Conservation (phyloP, 345 rosid species). For the Gossypium stocksii region DNA sequence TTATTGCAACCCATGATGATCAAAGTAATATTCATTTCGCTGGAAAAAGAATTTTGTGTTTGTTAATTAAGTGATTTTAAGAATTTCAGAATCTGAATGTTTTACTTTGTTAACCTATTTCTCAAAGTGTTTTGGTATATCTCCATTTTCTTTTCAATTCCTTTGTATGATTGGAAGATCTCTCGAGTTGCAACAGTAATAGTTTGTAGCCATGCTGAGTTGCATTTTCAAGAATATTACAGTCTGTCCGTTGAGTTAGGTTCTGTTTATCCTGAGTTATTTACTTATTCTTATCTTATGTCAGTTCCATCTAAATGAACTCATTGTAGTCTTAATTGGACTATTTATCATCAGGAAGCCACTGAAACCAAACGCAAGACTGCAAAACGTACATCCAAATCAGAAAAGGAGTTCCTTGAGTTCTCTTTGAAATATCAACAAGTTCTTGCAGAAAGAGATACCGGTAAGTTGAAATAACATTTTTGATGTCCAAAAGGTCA, state of each 20-base stretch:
- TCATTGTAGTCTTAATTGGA: slow-evolving; percentile 8
- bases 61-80: neutral
- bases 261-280: slow-evolving; percentile 7
- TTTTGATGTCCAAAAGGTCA: slow-evolving; percentile 5
- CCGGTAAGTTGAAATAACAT: slow-evolving; percentile 42
- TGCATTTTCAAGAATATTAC: neutral
- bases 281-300: neutral
- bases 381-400: slow-evolving; percentile 53
- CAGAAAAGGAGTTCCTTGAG: slow-evolving; percentile 84
- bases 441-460: slow-evolving; percentile 81
- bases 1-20: neutral
- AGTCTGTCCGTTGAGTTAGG: neutral
- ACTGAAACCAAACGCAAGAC: slow-evolving; percentile 71
- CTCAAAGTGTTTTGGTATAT: neutral
- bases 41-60: neutral
- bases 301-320: neutral
- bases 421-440: slow-evolving; percentile 88
- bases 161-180: neutral
- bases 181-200: neutral
- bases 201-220: neutral
- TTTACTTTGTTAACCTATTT: neutral
- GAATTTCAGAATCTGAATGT: neutral
- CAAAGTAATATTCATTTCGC: neutral
- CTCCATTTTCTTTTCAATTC: neutral
- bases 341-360: slow-evolving; percentile 45